These are phyloP conservation scores for Rhodamnia argentea DNA, from an alignment of 345 rosid species.

Conservation along the genomic window DNA sequence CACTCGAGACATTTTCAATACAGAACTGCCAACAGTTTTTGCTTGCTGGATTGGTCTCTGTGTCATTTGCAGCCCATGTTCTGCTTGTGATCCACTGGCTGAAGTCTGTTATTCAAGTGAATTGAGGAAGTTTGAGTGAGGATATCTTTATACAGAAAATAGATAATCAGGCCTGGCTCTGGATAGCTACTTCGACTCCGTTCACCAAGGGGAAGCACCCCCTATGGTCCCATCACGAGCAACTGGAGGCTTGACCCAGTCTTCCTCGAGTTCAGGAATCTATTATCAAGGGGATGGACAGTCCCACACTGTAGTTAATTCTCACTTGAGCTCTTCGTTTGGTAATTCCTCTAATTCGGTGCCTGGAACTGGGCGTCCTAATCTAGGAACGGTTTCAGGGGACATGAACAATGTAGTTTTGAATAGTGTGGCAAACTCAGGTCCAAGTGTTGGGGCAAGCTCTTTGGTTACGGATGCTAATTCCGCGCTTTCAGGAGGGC, in stretches of 20 bases:
- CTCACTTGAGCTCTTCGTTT: constrained; percentile 74
- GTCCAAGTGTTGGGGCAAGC: constrained; percentile 91
- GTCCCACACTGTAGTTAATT: constrained; percentile 75
- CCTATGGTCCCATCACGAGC: constrained; percentile 67
- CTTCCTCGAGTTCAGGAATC: constrained; percentile 90
- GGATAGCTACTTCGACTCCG: constrained; percentile 61
- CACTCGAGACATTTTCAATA: background rate
- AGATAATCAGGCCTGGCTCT: constrained; percentile 51
- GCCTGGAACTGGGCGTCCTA: constrained; percentile 65
- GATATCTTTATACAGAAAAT: constrained; percentile 7
- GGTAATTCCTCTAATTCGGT: constrained; percentile 70
- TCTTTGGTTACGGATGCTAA: constrained; percentile 94
- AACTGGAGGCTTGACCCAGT: constrained; percentile 76
- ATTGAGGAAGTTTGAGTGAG: background rate
- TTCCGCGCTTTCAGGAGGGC: constrained; percentile 84
- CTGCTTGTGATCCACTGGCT: background rate
- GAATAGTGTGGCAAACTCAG: constrained; percentile 84
- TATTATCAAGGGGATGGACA: constrained; percentile 97
- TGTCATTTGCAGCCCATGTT: background rate
- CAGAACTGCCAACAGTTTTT: background rate
- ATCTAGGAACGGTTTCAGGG: constrained; percentile 65
- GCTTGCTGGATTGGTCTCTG: background rate
- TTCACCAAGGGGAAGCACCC: constrained; percentile 47
- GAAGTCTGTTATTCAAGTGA: background rate
- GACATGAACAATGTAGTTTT: constrained; percentile 70